Percentiles rank a stretch among this genome's conserved stretches.
Evolutionary conservation across 768 basidiomycete genomes (phyloP).

Genomic region (Calocybe cyanea): DNA sequence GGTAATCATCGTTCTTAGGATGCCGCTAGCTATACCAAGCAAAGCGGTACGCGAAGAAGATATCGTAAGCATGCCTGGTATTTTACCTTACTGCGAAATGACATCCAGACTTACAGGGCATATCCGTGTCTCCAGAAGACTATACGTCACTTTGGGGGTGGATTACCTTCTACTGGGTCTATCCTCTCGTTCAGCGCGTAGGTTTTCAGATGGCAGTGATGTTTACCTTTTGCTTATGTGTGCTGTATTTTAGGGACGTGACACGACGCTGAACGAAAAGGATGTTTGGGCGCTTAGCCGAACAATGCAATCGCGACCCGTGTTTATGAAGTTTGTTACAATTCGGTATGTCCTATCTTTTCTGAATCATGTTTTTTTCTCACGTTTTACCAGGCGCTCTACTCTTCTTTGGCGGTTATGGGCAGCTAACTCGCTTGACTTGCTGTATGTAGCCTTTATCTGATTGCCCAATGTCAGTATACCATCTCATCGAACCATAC

Average conservation of each 20-base stretch:
- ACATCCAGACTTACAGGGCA: constrained; percentile 34
- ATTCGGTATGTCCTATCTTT: constrained; percentile 24
- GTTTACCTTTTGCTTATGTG: background rate
- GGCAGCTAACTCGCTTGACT: constrained; percentile 43
- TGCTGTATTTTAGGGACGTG: constrained; percentile 36
- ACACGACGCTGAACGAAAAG: constrained; percentile 59
- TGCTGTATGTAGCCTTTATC: constrained; percentile 30
- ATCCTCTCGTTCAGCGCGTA: constrained; percentile 55
- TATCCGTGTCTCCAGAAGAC: constrained; percentile 65
- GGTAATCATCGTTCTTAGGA: constrained; percentile 45
- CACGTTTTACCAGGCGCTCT: constrained; percentile 22
- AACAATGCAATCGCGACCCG: constrained; percentile 58
- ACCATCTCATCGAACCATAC: background rate
- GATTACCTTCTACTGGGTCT: constrained; percentile 71
- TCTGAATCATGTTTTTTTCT: background rate
- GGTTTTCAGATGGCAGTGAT: constrained; percentile 5
- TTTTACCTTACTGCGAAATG: background rate
- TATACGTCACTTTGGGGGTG: constrained; percentile 70
- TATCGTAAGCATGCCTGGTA: constrained; percentile 46
- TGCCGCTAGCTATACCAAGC: constrained; percentile 70
- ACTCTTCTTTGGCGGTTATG: constrained; percentile 41
- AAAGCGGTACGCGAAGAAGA: constrained; percentile 44
- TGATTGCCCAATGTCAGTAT: no score
- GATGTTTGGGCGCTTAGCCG: constrained; percentile 75
- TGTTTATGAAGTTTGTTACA: constrained; percentile 51